Base-by-base conservation (phyloP, 139 green algal species). In the Closterium sp. region DNA sequence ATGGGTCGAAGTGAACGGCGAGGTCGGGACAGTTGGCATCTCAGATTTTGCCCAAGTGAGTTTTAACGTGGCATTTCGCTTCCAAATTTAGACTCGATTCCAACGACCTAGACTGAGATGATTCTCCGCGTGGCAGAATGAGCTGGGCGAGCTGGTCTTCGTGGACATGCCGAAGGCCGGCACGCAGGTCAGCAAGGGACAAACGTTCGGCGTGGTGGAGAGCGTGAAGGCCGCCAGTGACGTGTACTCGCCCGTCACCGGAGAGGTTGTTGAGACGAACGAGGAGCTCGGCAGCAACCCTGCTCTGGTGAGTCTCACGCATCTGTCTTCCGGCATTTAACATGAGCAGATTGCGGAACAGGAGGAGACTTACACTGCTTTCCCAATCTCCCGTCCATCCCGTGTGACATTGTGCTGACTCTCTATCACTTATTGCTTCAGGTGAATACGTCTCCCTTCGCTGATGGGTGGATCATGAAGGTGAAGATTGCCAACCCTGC, bases 191-290 rank as follows among this genome's bases (percentile, higher is more conserved):
- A 96, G 92, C n/a, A 96, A 97, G 90, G 96, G 96, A 13, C 96
- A 99, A 90, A 96, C 95, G 4, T 99, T 99, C 92, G 98, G 98
- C 38, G 98, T 99, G 4, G 97, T 99, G 4, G 98, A 99, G 97
- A 99, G 98, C 32, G 98, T 99, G 50, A 99, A 99, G 97, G 98
- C 98, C 73, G 98, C 98, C 50, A 97, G 95, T 91, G 98, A 99
- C 89, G 96, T 99, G 4, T 99, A 99, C 94, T 95, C 96, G 0
- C 98, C 98, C 0, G 89, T 99, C 1, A 96, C 92, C 50, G 98
- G 98, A 29, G 95, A 98, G 94, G 98, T 99, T 1, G 89, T 98
- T 9, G 97, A 97, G 92, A 93, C 97, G 86, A 99, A 99, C 42
- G 29, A 21, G 84, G 84, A 87, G 28, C 84, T 87, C 84, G 27